Evolutionary conservation across 495 filamentous ascomycete genomes (phyloP).

Genomic region (Ascobolus immersus): DNA sequence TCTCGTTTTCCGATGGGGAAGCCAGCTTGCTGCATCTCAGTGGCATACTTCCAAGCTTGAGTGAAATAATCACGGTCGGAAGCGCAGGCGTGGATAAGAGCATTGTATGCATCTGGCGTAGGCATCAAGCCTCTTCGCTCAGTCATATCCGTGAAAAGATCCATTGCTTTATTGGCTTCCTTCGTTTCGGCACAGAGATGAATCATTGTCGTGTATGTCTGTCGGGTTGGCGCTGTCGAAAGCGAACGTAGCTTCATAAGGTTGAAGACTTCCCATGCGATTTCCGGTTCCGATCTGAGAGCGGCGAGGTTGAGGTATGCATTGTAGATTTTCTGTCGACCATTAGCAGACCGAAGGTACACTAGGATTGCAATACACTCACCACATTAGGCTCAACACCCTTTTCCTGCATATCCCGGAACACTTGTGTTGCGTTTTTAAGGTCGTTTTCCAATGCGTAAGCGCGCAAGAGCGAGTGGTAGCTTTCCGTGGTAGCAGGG

Average conservation of each 20-base stretch:
- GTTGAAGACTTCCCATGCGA: constrained; percentile 16
- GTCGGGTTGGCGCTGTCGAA: constrained; percentile 11
- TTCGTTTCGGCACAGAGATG: constrained; percentile 13
- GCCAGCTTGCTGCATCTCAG: constrained; percentile 10
- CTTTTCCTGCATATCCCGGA: constrained; percentile 12
- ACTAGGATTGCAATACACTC: neutral
- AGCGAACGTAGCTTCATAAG: constrained; percentile 15
- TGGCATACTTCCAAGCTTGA: constrained; percentile 14
- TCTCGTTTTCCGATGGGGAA: constrained; percentile 5
- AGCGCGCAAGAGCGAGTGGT: constrained; percentile 14
- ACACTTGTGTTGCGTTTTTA: constrained; percentile 7
- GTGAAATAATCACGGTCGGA: constrained; percentile 13
- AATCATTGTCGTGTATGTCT: constrained; percentile 13
- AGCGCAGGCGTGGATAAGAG: constrained; percentile 16
- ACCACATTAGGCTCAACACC: constrained; percentile 11
- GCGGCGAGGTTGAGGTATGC: constrained; percentile 14
- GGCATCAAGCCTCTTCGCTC: constrained; percentile 7
- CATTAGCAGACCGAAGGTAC: neutral
- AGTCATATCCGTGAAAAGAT: constrained; percentile 16
- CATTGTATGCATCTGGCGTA: constrained; percentile 8
- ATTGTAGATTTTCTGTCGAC: constrained; percentile 10
- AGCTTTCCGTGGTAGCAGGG: constrained; percentile 10
- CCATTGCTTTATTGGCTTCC: constrained; percentile 12
- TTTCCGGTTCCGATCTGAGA: constrained; percentile 8
- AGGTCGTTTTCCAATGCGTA: constrained; percentile 10